Base-by-base conservation (phyloP, 371 early-diverging fungal species). In the Mucor circinelloides region DNA sequence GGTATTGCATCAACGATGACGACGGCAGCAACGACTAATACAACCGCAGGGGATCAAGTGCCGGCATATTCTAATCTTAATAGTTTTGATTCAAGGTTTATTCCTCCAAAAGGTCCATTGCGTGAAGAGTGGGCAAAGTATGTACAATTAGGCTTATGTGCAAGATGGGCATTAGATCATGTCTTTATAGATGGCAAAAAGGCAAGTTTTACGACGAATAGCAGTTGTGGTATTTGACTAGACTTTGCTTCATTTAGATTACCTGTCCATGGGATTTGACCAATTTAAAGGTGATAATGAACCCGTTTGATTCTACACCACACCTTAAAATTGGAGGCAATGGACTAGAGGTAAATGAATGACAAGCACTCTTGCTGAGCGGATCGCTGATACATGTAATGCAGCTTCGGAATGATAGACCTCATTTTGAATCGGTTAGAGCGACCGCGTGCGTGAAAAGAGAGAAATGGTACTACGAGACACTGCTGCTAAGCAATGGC, bases 391-490 rank as follows among this genome's bases (percentile, higher is more conserved):
- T 25, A n/a, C 13, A 21, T 13, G 2, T 36, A 6, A 17, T 25
- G 6, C 61, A 70, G 78, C 25, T 84, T 27, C 78, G 84, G 12
- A 84, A 84, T 59, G 84, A 84, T 57, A 64, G 78, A 40, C 76
- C 78, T 0, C 73, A 78, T 62, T 81, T 84, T 71, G 84, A 84
- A 66, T 81, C 81, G n/a, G 70, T 78, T 12, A 73, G 84, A 10
- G 78, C 75, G 9, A 81, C 80, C 10, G 79, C 81, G 1, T 71
- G 74, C 54, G 83, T 83, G 17, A 78, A 70, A 28, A 57, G 65
- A 6, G 89, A 85, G 0, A 87, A 84, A 70, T 89, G 89, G 89
- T 87, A 83, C 54, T 89, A 87, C 62, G 89, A 89, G 66, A 82
- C 84, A 0, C 60, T 84, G 6, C 63, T 87, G 7, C 56, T 87